phyloP scores from a whole-genome alignment of 192 early-diverging fungal genomes.

The Helicostylum pulchrum region DNA sequence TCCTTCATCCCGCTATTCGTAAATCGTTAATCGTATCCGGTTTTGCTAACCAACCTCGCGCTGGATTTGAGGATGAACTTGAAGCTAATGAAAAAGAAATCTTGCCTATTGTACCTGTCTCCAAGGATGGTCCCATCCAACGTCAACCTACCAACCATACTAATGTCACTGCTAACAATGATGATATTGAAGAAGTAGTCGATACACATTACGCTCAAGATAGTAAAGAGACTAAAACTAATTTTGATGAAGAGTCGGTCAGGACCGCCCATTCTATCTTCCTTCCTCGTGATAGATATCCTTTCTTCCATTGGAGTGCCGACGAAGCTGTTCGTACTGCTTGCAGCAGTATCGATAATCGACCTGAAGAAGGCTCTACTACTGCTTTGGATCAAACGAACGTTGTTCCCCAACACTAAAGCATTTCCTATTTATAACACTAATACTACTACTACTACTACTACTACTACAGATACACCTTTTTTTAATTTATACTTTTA shows the following conservation, averaged over 20 bases:
- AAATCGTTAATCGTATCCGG: conserved; percentile 29
- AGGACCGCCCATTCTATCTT: conserved; percentile 7
- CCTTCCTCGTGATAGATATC: conserved; percentile 29
- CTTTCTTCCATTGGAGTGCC: conserved; percentile 38
- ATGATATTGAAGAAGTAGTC: conserved; percentile 14
- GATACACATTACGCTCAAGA: conserved; percentile 1
- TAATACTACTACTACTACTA: no score
- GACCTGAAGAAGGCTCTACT: no score
- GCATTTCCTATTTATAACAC: no score
- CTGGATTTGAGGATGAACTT: not conserved
- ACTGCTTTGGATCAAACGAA: no score
- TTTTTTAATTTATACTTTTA: no score
- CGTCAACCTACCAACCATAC: not conserved
- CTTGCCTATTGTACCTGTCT: conserved; percentile 28
- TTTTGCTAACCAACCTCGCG: conserved; percentile 26
- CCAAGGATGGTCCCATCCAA: conserved; percentile 22
- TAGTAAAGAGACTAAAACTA: not conserved
- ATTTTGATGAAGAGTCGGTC: not conserved
- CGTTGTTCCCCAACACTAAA: no score
- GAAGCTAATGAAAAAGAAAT: conserved; percentile 18
- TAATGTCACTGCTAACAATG: not conserved
- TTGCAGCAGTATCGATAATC: no score
- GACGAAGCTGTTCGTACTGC: conserved; percentile 37
- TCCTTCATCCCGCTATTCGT: conserved; percentile 27
- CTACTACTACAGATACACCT: no score